Evolutionary conservation across 192 early-diverging fungal species (phyloP), one percentile per base, ranked within the genome.

Genomic region (Obelidium mucronatum): DNA sequence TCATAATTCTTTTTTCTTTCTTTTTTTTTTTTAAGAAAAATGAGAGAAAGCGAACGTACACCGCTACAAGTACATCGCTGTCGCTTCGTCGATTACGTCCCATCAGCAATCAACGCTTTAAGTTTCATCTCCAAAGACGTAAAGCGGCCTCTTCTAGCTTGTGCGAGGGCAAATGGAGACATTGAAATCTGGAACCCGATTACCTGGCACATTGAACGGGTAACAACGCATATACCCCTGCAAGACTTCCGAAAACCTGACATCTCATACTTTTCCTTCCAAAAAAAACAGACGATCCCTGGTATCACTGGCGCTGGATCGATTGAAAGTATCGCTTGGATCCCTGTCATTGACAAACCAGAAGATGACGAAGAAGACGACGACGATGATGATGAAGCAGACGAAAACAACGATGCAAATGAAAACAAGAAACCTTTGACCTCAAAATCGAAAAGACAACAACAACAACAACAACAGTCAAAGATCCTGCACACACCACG

Each of bases 171-270:
- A 31, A 97, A 97, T 79, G 96, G 97, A 31, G 91, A 97, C 76
- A 94, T 98, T 67, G 96, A 98, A 82, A 82, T 98, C 60, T 97
- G 95, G 95, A 89, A 91, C 79, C 90, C 92, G 34, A 79, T 77
- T 4, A 84, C 86, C 34, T 92, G 92, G 85, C 85, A 88, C 39
- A 81, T 95, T 39, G 93, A 94, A 80, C 94, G 95, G 86, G 94
- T 94, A 83, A 55, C 35, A 65, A 3, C 36, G 0, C 31, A 55
- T 19, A n/a, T n/a, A n/a, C 53, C 19, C 31, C 22, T 39, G 42
- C 37, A 60, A 33, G 15, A 52, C 13, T 34, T 60, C 24, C 24
- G 33, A 19, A 60, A 26, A 60, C 24, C 24, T 26, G 24, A 60
- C n/a, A n/a, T n/a, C n/a, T n/a, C n/a, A n/a, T 40, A 19, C 17